Percentiles rank a stretch among this genome's conserved stretches.
Evolutionary conservation across 139 green algal species (phyloP).

Genomic region (Closterium sp.): DNA sequence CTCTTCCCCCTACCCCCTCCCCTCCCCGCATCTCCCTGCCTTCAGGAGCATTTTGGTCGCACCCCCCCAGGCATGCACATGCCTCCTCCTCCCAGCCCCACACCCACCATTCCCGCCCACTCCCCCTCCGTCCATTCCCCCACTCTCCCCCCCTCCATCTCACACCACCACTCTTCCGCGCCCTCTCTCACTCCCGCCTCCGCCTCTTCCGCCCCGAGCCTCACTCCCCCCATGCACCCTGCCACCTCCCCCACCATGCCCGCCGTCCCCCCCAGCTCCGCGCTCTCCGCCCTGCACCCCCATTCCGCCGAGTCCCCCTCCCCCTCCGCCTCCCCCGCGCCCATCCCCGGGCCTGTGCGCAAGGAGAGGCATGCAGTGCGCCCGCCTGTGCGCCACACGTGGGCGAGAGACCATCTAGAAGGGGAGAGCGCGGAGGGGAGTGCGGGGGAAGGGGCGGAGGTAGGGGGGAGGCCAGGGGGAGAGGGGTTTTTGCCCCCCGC

Average conservation of each 20-base stretch:
- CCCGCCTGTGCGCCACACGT: slow-evolving; percentile 88
- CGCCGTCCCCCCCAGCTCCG: not conserved
- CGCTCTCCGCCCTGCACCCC: not conserved
- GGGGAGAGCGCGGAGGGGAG: not conserved
- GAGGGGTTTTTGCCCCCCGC: not conserved
- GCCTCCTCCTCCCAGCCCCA: not conserved
- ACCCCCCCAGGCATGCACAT: slow-evolving; percentile 33
- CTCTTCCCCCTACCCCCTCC: too few relatives aligned
- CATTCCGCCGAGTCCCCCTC: not conserved
- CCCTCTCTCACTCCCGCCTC: not conserved
- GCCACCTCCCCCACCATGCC: not conserved
- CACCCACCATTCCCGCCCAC: not conserved
- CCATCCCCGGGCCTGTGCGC: slow-evolving; percentile 14
- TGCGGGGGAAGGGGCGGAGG: not conserved
- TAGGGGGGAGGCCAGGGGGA: not conserved
- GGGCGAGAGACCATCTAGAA: slow-evolving; percentile 29
- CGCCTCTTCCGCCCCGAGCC: not conserved
- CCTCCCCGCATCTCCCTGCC: too few relatives aligned
- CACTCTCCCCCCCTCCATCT: not conserved
- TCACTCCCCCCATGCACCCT: not conserved
- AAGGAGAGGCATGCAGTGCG: slow-evolving; percentile 70
- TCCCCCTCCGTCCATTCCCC: not conserved
- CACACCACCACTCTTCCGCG: slow-evolving; percentile 4
- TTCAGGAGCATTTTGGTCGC: slow-evolving; percentile 34
- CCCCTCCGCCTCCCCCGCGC: not conserved